phyloP scores from a whole-genome alignment of 2,329 filamentous ascomycete genomes.

The Fusarium keratoplasticum region DNA sequence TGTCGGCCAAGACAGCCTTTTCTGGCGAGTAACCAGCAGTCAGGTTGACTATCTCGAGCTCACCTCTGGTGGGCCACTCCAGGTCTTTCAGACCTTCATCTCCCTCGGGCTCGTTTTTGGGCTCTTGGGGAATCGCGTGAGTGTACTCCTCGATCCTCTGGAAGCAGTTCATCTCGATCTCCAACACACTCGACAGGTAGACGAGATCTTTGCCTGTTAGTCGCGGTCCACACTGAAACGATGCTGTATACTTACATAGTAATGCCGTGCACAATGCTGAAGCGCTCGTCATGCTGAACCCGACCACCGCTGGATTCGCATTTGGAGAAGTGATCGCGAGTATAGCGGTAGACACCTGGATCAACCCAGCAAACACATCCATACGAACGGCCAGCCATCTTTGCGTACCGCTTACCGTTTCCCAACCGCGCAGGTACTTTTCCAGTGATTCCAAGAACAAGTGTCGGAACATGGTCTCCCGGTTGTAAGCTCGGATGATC shows the following conservation, averaged over 20 bases:
- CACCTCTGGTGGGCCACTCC: not conserved
- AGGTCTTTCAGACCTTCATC: not conserved
- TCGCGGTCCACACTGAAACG: not conserved
- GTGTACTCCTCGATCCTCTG: not conserved
- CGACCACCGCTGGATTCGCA: not conserved
- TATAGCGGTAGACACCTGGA: not conserved
- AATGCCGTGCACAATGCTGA: not conserved
- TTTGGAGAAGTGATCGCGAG: not conserved
- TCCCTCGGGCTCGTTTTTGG: not conserved
- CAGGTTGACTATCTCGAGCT: not conserved
- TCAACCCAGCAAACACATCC: not conserved
- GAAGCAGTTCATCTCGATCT: not conserved
- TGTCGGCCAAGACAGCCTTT: not conserved
- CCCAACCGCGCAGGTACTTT: not conserved
- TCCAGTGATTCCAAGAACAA: not conserved
- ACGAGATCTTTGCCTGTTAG: not conserved
- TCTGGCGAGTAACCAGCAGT: not conserved
- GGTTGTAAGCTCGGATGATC: not conserved
- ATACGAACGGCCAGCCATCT: not conserved
- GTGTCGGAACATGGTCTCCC: not conserved
- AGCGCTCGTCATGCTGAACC: not conserved
- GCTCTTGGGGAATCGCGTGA: not conserved
- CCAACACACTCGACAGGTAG: not conserved
- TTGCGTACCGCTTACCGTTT: not conserved
- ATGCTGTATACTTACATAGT: not conserved